Evolutionary conservation across 1,284 basidiomycete species (phyloP), one percentile per base, ranked within the genome.

Genomic region (Pseudozyma pruni): DNA sequence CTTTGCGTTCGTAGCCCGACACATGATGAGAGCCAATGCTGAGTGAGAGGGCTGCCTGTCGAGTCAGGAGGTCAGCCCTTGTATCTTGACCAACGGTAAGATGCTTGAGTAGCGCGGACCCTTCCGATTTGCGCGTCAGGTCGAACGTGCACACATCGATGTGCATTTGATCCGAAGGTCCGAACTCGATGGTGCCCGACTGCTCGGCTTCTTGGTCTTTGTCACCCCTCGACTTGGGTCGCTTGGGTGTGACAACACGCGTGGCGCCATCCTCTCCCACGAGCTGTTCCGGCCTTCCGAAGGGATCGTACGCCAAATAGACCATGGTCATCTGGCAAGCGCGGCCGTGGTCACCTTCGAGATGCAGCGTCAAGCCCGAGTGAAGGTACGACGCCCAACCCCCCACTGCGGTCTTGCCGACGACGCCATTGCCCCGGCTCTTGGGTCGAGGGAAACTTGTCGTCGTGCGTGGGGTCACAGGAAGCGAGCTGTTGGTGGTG

Each of bases 291-390:
- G 70, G 62, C 34, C 59, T 39, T 23, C 74, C 74, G 20, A 78
- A 78, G 2, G 76, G 76, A 39, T 78, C 76, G 56, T 78, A 78
- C 34, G 41, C 53, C 25, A 76, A 67, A 33, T 78, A 78, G 27
- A 45, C 50, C 60, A 78, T 55, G 31, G 54, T 62, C 52, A 75
- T 45, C 31, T 51, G 67, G 17, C 47, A 34, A 2, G 35, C 38
- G 6, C 70, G 50, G 14, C 60, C 48, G 13, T 55, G 49, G n/a
- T 74, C 74, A 23, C 67, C 61, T 17, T 75, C 75, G 34, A 78
- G 48, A 42, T 77, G 75, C 25, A 78, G 58, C 14, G 63, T 76
- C 27, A 78, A 31, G 11, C 76, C 76, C 11, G 71, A 55, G 11
- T 64, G 29, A 19, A 78, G 62, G 38, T 77, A 72, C 10, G 72